phyloP scores from a whole-genome alignment of 83 land plant species.

The Picea abies region DNA sequence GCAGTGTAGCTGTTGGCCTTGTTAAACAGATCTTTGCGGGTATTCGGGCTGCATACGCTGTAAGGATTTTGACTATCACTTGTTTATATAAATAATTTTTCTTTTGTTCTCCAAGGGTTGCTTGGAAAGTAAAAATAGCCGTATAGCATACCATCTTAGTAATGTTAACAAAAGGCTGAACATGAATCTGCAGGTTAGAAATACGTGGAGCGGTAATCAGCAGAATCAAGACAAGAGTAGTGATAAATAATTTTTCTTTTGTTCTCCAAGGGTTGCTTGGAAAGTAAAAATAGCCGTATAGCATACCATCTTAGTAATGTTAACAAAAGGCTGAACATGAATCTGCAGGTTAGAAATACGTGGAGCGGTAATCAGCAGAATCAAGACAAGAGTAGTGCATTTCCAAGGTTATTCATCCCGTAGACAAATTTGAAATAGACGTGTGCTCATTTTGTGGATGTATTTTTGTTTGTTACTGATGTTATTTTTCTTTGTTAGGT shows the following conservation, averaged over 20 bases:
- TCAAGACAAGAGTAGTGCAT: slow-evolving; percentile 34
- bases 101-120: slow-evolving; percentile 11
- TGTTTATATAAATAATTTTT: slow-evolving; percentile 3
- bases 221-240: slow-evolving; percentile 42
- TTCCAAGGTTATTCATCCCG: slow-evolving; percentile 34
- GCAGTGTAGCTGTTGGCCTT: slow-evolving; percentile 40
- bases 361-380: slow-evolving; percentile 38
- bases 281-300: not conserved
- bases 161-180: slow-evolving; percentile 3
- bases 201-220: slow-evolving; percentile 31
- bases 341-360: slow-evolving; percentile 37
- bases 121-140: not conserved
- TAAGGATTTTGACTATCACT: slow-evolving; percentile 35
- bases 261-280: not conserved
- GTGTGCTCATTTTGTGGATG: not conserved
- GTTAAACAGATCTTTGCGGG: slow-evolving; percentile 45
- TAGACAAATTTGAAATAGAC: not conserved
- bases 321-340: not conserved
- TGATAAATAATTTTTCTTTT: slow-evolving; percentile 11
- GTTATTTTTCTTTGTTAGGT: slow-evolving; percentile 28
- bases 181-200: slow-evolving; percentile 32
- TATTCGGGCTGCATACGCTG: slow-evolving; percentile 59
- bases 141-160: not conserved
- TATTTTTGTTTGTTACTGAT: not conserved
- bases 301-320: not conserved